phyloP scores from a whole-genome alignment of 192 early-diverging fungal genomes.

The Coemansia sp. region DNA sequence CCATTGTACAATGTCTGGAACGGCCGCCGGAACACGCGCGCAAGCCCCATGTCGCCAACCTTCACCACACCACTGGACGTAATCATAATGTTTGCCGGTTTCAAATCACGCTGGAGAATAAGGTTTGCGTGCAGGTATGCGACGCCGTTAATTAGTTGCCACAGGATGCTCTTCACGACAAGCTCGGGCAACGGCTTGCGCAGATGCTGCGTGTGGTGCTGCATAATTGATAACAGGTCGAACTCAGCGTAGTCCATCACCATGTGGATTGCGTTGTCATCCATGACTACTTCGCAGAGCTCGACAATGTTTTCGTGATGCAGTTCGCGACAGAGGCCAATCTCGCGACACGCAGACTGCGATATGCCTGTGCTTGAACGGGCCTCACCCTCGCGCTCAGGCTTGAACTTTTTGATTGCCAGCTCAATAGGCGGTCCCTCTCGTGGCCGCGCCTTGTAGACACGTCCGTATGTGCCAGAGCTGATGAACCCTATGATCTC shows the following conservation, averaged over 20 bases:
- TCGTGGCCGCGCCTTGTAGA: constrained; percentile 83
- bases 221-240: constrained; percentile 86
- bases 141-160: constrained; percentile 88
- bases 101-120: constrained; percentile 90
- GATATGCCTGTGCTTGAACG: constrained; percentile 73
- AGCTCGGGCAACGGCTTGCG: constrained; percentile 79
- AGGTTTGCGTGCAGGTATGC: constrained; percentile 82
- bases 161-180: constrained; percentile 82
- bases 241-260: constrained; percentile 97
- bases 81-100: constrained; percentile 90
- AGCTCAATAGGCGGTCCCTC: constrained; percentile 59
- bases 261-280: constrained; percentile 94
- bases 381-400: constrained; percentile 86
- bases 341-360: constrained; percentile 92
- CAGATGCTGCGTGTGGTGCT: constrained; percentile 78
- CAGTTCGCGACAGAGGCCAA: constrained; percentile 88
- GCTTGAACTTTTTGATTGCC: constrained; percentile 97
- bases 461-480: constrained; percentile 95
- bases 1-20: constrained; percentile 75
- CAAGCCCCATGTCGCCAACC: constrained; percentile 92
- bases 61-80: constrained; percentile 88
- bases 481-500: constrained; percentile 88
- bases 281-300: constrained; percentile 84
- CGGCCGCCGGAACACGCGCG: constrained; percentile 73
- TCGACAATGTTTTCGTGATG: constrained; percentile 85